Evolutionary conservation across 1,284 basidiomycete genomes (phyloP).

Genomic region (Trichosporon inkin): DNA sequence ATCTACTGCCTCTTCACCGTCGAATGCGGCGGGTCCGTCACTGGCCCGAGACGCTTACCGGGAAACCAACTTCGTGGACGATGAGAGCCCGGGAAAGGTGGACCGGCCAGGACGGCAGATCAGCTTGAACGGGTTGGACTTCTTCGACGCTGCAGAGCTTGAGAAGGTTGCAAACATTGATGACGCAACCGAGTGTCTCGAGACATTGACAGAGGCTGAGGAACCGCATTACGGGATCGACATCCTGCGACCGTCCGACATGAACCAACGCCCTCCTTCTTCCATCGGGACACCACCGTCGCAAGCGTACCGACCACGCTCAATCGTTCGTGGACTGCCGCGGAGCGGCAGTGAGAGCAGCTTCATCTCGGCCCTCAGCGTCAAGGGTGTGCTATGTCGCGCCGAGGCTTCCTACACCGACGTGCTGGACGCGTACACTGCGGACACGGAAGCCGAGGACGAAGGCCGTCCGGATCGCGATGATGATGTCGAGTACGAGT

Average conservation of each 20-base stretch:
- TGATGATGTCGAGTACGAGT: background rate
- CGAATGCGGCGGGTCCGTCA: background rate
- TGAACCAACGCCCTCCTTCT: background rate
- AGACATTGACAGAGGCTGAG: background rate
- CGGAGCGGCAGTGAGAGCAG: conserved; percentile 4
- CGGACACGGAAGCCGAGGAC: background rate
- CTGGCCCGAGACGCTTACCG: background rate
- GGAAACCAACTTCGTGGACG: background rate
- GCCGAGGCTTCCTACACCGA: conserved; percentile 10
- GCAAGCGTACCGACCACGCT: background rate
- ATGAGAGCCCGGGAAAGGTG: background rate
- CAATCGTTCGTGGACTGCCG: background rate
- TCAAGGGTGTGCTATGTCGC: background rate
- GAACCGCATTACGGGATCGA: background rate
- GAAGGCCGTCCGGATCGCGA: background rate
- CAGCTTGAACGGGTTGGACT: conserved; percentile 15
- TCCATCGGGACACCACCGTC: background rate
- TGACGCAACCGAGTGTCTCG: background rate
- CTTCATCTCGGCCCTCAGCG: background rate
- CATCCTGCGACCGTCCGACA: background rate
- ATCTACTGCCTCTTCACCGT: background rate
- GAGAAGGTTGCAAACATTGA: conserved; percentile 6
- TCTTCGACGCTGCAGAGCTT: background rate
- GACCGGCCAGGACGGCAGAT: conserved; percentile 13
- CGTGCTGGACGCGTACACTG: conserved; percentile 1